Percentiles rank a stretch among this genome's conserved stretches.
Conservation (phyloP, 2,329 filamentous ascomycete species). For the Colletotrichum tropicicola region DNA sequence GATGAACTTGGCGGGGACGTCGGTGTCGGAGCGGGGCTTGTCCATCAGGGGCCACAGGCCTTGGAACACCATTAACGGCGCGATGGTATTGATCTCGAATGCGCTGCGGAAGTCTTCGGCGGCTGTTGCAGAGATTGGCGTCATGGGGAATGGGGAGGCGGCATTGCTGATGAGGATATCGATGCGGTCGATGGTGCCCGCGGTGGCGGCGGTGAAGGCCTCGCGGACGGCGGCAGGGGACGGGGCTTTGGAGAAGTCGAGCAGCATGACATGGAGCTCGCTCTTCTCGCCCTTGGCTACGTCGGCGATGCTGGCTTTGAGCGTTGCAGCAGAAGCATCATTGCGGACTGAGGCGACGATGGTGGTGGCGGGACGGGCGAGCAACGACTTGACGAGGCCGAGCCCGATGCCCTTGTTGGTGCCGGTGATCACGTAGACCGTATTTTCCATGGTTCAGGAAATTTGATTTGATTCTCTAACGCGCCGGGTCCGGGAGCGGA, state of each 20-base stretch:
- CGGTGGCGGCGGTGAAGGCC: constrained; percentile 37
- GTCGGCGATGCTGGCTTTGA: constrained; percentile 28
- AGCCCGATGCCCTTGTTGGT: constrained; percentile 51
- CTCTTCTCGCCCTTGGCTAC: constrained; percentile 40
- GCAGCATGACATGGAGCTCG: constrained; percentile 43
- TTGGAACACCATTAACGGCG: constrained; percentile 45
- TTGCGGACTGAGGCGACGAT: constrained; percentile 48
- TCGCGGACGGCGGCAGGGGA: constrained; percentile 30
- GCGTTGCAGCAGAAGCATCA: constrained; percentile 27
- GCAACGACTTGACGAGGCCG: constrained; percentile 44
- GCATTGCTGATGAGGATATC: constrained; percentile 64
- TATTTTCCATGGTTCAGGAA: constrained; percentile 33
- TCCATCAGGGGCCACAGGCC: constrained; percentile 47
- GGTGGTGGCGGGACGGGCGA: constrained; percentile 63
- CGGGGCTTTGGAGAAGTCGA: constrained; percentile 45
- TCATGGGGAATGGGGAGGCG: constrained; percentile 45
- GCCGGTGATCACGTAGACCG: constrained; percentile 49
- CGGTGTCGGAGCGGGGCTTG: constrained; percentile 11
- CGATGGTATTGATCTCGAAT: constrained; percentile 55
- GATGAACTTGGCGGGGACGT: constrained; percentile 41
- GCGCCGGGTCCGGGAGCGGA: background rate
- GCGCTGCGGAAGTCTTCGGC: constrained; percentile 45
- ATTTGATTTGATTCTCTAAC: background rate
- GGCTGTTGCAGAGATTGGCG: constrained; percentile 38
- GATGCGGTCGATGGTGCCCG: constrained; percentile 46